Base-by-base conservation (phyloP, 192 early-diverging fungal genomes). In the Pilaira anomala region DNA sequence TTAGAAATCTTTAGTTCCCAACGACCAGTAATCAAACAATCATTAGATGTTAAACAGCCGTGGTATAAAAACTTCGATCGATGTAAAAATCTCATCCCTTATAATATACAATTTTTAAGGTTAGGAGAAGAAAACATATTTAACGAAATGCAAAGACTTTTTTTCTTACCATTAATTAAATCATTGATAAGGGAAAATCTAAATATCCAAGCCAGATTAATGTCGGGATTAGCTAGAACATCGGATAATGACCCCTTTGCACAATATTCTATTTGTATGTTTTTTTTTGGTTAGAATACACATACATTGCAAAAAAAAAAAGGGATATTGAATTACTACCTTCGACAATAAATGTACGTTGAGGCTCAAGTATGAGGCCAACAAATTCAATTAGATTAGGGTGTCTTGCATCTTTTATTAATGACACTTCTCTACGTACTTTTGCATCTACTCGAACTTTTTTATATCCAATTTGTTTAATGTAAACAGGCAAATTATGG, bases 1-100 rank as follows among this genome's bases (percentile, higher is more conserved):
- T 75, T 75, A 8, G 70, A 46, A 29, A 79, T 74, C 63, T 76
- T 79, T 22, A 79, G 60, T 26, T 79, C 77, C 77, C 77, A 79
- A 16, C 71, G 46, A 0, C 67, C 68, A 9, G 77, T 71, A 45
- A 79, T 72, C 39, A 76, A 39, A 45, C 77, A 79, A 55, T 62
- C 67, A 54, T 54, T 58, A 13, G 74, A 76, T 1, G 74, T 79
- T 18, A 79, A 52, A 42, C 58, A 72, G 5, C 77, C 74, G 55
- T 79, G 77, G 26, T 69, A 57, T 18, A 30, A 60, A 42, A 79
- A 69, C 48, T 76, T 79, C 11, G 74, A 76, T 65, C 72, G 70
- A 59, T 79, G 77, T 26, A 79, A 57, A 46, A 79, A 79, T 41
- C 67, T 64, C 77, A 79, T 79, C 18, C 74, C 77, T 30, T 19